Evolutionary conservation across 1,284 basidiomycete genomes (phyloP).

Genomic region (Mycosarcoma mackinlayi): DNA sequence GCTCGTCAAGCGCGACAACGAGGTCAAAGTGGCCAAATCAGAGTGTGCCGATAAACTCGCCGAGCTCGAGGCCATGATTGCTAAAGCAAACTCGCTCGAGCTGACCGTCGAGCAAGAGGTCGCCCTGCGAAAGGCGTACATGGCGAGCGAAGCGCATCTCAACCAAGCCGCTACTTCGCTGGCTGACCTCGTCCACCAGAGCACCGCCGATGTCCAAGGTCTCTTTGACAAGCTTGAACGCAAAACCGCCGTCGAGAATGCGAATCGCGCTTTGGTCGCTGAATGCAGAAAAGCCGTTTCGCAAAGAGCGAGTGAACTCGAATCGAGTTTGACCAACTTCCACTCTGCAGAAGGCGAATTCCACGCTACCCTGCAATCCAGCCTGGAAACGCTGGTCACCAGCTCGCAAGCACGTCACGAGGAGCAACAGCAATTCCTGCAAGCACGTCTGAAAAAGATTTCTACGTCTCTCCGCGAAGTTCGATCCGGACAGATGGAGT

Average conservation of each 20-base stretch:
- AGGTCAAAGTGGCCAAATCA: slow-evolving; percentile 47
- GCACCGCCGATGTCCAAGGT: slow-evolving; percentile 77
- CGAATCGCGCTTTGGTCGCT: slow-evolving; percentile 77
- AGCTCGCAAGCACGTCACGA: slow-evolving; percentile 74
- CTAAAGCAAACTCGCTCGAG: slow-evolving; percentile 40
- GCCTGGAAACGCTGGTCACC: slow-evolving; percentile 59
- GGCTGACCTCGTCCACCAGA: slow-evolving; percentile 77
- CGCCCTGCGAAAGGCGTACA: slow-evolving; percentile 78
- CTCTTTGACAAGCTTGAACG: slow-evolving; percentile 86
- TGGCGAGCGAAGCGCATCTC: slow-evolving; percentile 78
- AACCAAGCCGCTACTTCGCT: slow-evolving; percentile 79
- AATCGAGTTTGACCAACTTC: slow-evolving; percentile 76
- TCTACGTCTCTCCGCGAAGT: slow-evolving; percentile 30
- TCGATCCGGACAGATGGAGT: slow-evolving; percentile 59
- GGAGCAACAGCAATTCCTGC: slow-evolving; percentile 72
- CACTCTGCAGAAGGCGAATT: slow-evolving; percentile 74
- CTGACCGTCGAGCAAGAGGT: slow-evolving; percentile 70
- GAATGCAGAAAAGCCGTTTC: slow-evolving; percentile 75
- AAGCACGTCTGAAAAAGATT: slow-evolving; percentile 29
- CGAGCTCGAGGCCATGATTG: slow-evolving; percentile 50
- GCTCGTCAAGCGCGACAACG: slow-evolving; percentile 60
- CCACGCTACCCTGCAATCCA: slow-evolving; percentile 71
- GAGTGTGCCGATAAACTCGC: slow-evolving; percentile 47
- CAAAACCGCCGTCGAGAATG: slow-evolving; percentile 76
- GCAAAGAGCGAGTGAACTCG: slow-evolving; percentile 73